Percentiles rank a stretch among this genome's conserved stretches.
Evolutionary conservation across 2,329 filamentous ascomycete genomes (phyloP).

Genomic region (Diaporthe batatas): DNA sequence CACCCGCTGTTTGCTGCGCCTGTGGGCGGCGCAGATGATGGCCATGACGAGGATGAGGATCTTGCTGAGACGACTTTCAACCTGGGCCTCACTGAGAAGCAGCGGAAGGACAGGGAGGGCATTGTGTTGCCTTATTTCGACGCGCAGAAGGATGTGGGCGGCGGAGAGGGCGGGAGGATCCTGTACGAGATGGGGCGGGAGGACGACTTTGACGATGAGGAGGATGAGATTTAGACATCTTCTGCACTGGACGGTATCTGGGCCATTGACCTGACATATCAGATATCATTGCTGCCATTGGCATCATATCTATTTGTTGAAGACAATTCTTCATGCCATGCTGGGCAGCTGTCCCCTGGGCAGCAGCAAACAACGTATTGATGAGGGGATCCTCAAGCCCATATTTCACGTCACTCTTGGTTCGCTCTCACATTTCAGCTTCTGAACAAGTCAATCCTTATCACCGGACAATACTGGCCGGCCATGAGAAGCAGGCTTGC

Average conservation of each 20-base stretch:
- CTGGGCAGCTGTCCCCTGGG: neutral
- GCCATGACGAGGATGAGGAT: slow-evolving; percentile 59
- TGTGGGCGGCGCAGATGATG: slow-evolving; percentile 54
- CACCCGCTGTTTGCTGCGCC: slow-evolving; percentile 76
- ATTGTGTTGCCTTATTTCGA: slow-evolving; percentile 97
- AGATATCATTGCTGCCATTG: neutral
- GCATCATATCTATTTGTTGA: neutral
- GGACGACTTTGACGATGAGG: slow-evolving; percentile 80
- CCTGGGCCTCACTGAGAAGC: slow-evolving; percentile 89
- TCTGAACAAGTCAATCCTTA: neutral
- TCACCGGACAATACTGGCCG: neutral
- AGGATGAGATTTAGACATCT: slow-evolving; percentile 82
- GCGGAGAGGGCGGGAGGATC: slow-evolving; percentile 90
- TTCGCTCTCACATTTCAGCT: neutral
- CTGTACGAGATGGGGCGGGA: slow-evolving; percentile 97
- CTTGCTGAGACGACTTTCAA: slow-evolving; percentile 84
- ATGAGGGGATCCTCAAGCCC: neutral
- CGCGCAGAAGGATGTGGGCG: slow-evolving; percentile 84
- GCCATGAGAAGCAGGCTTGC: neutral
- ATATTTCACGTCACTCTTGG: neutral
- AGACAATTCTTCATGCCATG: neutral
- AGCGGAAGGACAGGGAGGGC: slow-evolving; percentile 85
- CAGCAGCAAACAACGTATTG: neutral
- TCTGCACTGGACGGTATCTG: slow-evolving; percentile 36
- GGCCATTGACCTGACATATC: too few relatives aligned